Evolutionary conservation across 1,284 basidiomycete genomes (phyloP).

Genomic region (Ganoderma meredithae): DNA sequence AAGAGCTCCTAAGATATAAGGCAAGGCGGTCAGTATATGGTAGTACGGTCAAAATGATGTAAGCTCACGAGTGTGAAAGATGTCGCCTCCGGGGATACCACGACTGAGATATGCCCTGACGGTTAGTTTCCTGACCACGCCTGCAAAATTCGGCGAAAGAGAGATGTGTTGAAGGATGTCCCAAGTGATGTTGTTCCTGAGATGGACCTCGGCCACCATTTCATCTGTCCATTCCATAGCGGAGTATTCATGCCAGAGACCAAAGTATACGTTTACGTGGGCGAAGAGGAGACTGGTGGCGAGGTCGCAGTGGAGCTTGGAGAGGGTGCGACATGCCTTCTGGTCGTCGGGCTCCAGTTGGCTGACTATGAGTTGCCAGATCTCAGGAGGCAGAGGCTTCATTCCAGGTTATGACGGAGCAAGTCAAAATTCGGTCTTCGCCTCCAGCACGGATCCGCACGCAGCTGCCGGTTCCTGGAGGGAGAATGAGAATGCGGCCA

Average conservation of each 20-base stretch:
- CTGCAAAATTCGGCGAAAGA: neutral
- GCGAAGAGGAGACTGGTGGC: neutral
- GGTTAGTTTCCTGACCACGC: neutral
- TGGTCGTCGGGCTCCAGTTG: neutral
- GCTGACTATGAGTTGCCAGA: neutral
- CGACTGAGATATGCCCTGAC: neutral
- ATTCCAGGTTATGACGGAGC: neutral
- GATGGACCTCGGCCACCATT: neutral
- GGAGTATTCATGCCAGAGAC: neutral
- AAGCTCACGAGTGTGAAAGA: neutral
- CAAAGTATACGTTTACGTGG: slow-evolving; percentile 1
- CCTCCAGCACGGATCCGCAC: too few species aligned
- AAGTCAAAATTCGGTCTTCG: too few species aligned
- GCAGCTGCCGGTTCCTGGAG: too few species aligned
- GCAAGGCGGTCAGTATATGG: neutral
- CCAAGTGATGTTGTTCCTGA: neutral
- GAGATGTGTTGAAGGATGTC: slow-evolving; percentile 4
- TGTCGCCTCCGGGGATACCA: neutral
- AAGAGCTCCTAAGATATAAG: neutral
- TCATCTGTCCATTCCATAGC: neutral
- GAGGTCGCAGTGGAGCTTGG: slow-evolving; percentile 1
- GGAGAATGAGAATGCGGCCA: too few species aligned
- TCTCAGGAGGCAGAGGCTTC: neutral
- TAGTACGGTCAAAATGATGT: too few species aligned
- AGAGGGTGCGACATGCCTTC: neutral